phyloP scores from a whole-genome alignment of 352 stramenopile genomes.

The Pythium plurisporium region DNA sequence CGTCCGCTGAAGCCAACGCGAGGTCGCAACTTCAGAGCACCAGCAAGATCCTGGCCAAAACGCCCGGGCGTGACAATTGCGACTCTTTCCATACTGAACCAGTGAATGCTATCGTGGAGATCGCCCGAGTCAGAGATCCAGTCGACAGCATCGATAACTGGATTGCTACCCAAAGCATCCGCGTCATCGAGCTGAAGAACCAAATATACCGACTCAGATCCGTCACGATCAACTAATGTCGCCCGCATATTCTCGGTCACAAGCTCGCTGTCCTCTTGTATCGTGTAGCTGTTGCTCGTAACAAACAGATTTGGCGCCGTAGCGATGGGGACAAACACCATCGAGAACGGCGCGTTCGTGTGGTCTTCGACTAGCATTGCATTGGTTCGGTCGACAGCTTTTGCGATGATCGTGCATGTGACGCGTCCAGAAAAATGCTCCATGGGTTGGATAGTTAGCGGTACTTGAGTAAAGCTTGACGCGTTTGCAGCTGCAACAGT shows the following conservation, averaged over 20 bases:
- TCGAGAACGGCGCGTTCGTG: slow-evolving; percentile 5
- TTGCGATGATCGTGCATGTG: background rate
- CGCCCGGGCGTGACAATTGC: background rate
- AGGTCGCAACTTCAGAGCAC: background rate
- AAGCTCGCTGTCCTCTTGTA: slow-evolving; percentile 27
- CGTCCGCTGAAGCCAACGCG: slow-evolving; percentile 15
- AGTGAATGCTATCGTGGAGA: background rate
- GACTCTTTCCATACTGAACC: slow-evolving; percentile 11
- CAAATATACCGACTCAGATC: slow-evolving; percentile 32
- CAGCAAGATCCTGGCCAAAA: slow-evolving; percentile 2
- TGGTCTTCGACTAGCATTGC: slow-evolving; percentile 1
- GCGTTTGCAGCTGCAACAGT: background rate
- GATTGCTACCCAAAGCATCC: background rate
- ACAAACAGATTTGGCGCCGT: slow-evolving; percentile 22
- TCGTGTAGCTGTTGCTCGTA: slow-evolving; percentile 4
- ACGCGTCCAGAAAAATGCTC: slow-evolving; percentile 3
- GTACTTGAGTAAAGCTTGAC: background rate
- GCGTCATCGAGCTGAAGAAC: slow-evolving; percentile 21
- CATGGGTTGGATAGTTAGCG: background rate
- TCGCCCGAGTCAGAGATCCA: background rate
- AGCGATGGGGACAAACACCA: slow-evolving; percentile 20
- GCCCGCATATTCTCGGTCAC: slow-evolving; percentile 22
- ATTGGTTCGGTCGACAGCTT: background rate
- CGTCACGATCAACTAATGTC: slow-evolving; percentile 32
- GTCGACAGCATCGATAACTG: slow-evolving; percentile 12